Conservation (phyloP, 352 stramenopile species). For the Phytophthora idaei region DNA sequence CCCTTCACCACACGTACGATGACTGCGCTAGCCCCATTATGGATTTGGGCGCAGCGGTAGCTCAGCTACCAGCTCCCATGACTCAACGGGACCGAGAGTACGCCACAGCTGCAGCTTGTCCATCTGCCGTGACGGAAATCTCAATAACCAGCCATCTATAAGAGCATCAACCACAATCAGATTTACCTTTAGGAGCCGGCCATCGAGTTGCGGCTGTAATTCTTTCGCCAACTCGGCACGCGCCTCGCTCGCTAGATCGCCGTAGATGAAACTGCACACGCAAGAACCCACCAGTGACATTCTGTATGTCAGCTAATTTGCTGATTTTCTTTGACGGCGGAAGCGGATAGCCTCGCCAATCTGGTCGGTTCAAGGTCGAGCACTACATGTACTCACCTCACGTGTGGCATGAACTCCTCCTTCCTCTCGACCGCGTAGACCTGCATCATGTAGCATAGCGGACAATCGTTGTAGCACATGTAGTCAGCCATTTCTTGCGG, state of each 20-base stretch:
- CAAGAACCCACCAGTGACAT: constrained; percentile 7
- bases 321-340: constrained; percentile 3
- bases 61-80: constrained; percentile 50
- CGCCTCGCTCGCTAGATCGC: constrained; percentile 38
- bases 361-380: neutral
- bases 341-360: neutral
- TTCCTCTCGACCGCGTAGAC: constrained; percentile 47
- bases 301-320: constrained; percentile 3
- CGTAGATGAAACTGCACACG: constrained; percentile 60
- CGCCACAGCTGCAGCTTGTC: constrained; percentile 59
- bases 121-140: constrained; percentile 30
- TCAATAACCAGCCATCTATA: neutral
- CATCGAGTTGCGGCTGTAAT: constrained; percentile 43
- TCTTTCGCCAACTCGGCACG: constrained; percentile 47
- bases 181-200: constrained; percentile 41
- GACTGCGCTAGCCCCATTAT: neutral
- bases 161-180: neutral
- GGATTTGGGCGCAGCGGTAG: constrained; percentile 6
- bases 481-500: neutral
- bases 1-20: neutral
- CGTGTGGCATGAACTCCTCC: constrained; percentile 63
- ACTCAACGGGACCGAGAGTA: constrained; percentile 45
- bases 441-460: constrained; percentile 9
- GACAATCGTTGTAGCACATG: neutral
- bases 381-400: constrained; percentile 45